Evolutionary conservation across 1,139 yeast species (phyloP), one percentile per base, ranked within the genome.

Genomic region (Geotrichum klebahnii): DNA sequence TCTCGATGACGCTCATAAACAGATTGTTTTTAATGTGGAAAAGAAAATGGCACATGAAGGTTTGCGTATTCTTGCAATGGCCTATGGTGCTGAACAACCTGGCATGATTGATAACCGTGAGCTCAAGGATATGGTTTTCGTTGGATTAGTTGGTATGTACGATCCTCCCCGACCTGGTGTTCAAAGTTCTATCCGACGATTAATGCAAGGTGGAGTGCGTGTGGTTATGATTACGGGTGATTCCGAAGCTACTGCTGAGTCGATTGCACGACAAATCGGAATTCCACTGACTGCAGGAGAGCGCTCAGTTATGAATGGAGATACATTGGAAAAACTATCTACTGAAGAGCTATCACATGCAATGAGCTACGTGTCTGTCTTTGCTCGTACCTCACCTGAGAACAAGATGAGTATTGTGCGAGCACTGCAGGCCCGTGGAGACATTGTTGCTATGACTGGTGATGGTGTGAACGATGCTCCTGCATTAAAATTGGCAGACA

Each of bases 381-480:
- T 92, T 73, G 97, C 97, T 2, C 81, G 98, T 71, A 90, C 97
- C 9, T 84, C 97, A 0, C 98, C 98, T 1, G 96, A 90, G 65
- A 96, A 92, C 71, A 92, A 92, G 67, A 86, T 92, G 54, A 76
- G 85, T 48, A 92, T 92, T 68, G 96, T 92, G 29, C 80, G 86
- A 62, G 97, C 97, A 0, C 76, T 92, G 59, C 97, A 92, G 68
- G 77, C 81, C 63, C 79, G 95, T 61, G 97, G 97, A 43, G 96
- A 92, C 67, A 83, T 90, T 56, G 98, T 92, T 45, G 98, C 97
- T 37, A 92, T 92, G 98, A 92, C 97, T 9, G 98, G 98, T 58
- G 98, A 92, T 68, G 98, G 98, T 69, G 98, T 92, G 24, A 92
- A 92, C 66, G 98, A 92, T 70, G 97, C 98, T 0, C 98, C 98